These are phyloP conservation scores for Phytophthora constricta DNA, from an alignment of 352 stramenopile species.

Conservation along the genomic window DNA sequence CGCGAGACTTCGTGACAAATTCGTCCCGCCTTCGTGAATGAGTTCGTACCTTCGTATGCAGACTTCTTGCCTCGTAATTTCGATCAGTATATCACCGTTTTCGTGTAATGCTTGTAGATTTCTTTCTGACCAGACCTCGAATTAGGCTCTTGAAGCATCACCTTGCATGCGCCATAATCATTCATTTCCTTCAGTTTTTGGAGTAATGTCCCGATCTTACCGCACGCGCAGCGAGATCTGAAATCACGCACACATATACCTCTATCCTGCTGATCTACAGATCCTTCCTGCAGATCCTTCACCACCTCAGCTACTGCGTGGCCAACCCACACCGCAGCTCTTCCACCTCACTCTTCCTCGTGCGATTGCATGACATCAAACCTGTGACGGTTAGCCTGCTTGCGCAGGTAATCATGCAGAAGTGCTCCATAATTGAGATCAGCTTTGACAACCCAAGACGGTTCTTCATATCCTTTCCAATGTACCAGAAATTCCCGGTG, in stretches of 20 bases:
- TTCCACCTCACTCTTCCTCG: slow-evolving; percentile 1
- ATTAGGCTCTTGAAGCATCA: too few species aligned
- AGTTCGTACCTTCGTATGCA: too few species aligned
- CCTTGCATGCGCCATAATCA: too few species aligned
- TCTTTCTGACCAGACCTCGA: too few species aligned
- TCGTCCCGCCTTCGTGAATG: neutral
- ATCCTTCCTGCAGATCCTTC: neutral
- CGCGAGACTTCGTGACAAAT: neutral
- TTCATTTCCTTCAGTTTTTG: too few species aligned
- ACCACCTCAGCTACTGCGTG: neutral
- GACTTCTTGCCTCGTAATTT: too few species aligned
- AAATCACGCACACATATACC: neutral
- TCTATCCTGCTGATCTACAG: neutral
- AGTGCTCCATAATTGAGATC: slow-evolving; percentile 19
- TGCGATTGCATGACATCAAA: slow-evolving; percentile 8
- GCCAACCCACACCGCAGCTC: neutral
- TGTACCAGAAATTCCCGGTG: slow-evolving; percentile 16
- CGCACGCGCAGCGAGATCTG: neutral
- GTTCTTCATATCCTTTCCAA: slow-evolving; percentile 15
- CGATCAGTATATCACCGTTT: too few species aligned
- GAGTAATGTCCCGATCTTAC: too few species aligned
- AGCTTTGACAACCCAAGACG: slow-evolving; percentile 14
- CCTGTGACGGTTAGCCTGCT: neutral
- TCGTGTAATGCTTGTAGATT: too few species aligned
- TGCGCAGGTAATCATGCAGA: slow-evolving; percentile 1